These are phyloP conservation scores for Drechmeria coniospora DNA, from an alignment of 2,329 filamentous ascomycete genomes.

Conservation along the genomic window DNA sequence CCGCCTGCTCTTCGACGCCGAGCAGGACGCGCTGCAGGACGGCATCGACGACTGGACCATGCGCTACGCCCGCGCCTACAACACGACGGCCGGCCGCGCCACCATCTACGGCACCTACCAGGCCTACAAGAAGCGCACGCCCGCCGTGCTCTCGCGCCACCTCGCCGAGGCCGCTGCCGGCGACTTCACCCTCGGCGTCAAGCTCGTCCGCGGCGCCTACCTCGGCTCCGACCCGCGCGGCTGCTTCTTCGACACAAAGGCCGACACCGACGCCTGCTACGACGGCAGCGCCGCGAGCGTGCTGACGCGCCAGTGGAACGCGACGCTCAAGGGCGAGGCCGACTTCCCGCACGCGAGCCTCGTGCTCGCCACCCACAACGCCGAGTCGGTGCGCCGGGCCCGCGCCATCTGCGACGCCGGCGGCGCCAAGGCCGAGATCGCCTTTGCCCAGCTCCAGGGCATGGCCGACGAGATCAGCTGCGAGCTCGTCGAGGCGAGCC, in stretches of 20 bases:
- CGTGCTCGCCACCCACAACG: slow-evolving; percentile 74
- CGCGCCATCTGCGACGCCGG: slow-evolving; percentile 33
- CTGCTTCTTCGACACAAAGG: slow-evolving; percentile 57
- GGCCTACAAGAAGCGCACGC: slow-evolving; percentile 54
- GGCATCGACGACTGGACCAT: slow-evolving; percentile 74
- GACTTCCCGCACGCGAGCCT: slow-evolving; percentile 44
- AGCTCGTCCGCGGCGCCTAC: slow-evolving; percentile 64
- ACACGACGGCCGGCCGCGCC: slow-evolving; percentile 45
- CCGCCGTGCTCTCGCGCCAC: slow-evolving; percentile 41
- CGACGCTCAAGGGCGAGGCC: slow-evolving; percentile 18
- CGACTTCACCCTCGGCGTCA: slow-evolving; percentile 54
- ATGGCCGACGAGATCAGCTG: slow-evolving; percentile 91
- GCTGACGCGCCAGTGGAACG: slow-evolving; percentile 36
- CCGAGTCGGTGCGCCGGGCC: slow-evolving; percentile 47
- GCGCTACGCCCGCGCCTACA: slow-evolving; percentile 62
- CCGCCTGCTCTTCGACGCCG: slow-evolving; percentile 68
- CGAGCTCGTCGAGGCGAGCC: slow-evolving; percentile 31
- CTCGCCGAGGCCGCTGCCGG: slow-evolving; percentile 41
- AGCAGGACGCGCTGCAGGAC: slow-evolving; percentile 63
- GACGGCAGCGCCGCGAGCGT: slow-evolving; percentile 55
- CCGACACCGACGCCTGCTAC: slow-evolving; percentile 56
- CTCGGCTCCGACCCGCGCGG: slow-evolving; percentile 53
- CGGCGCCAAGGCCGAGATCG: slow-evolving; percentile 22
- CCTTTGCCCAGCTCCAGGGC: slow-evolving; percentile 62
- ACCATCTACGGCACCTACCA: slow-evolving; percentile 73